phyloP scores from a whole-genome alignment of 257 asterid species.

The Coffea eugenioides region DNA sequence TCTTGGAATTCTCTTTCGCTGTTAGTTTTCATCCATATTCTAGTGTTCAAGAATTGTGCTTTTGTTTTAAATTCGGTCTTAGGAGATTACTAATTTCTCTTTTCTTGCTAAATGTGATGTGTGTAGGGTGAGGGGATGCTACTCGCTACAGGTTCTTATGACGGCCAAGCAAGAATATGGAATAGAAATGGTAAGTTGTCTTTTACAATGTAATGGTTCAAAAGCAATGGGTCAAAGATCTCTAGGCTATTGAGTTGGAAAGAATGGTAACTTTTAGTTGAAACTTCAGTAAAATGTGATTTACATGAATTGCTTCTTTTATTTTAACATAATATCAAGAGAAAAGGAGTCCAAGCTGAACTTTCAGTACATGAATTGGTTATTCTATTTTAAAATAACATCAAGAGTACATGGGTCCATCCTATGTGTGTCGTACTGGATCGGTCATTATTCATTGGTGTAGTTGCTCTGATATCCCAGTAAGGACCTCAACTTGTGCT shows the following conservation, averaged over 20 bases:
- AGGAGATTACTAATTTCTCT: slow-evolving; percentile 1
- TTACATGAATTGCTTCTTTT: too few relatives aligned
- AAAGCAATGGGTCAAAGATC: slow-evolving; percentile 3
- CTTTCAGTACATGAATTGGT: too few relatives aligned
- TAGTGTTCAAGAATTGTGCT: neutral
- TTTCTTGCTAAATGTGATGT: slow-evolving; percentile 18
- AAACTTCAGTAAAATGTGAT: too few relatives aligned
- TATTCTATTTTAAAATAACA: too few relatives aligned
- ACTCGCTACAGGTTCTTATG: slow-evolving; percentile 98
- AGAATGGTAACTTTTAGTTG: neutral
- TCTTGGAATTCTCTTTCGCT: neutral
- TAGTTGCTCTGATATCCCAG: too few relatives aligned
- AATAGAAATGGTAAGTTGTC: slow-evolving; percentile 69
- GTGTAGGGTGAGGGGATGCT: slow-evolving; percentile 80
- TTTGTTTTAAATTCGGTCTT: slow-evolving; percentile 8
- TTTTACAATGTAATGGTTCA: slow-evolving; percentile 9
- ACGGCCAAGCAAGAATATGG: slow-evolving; percentile 99
- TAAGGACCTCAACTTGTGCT: too few relatives aligned
- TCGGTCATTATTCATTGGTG: too few relatives aligned
- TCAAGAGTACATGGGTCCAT: too few relatives aligned
- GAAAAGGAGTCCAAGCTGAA: too few relatives aligned
- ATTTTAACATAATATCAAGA: too few relatives aligned
- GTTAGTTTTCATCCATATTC: neutral
- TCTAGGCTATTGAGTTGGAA: neutral
- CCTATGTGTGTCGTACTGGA: too few relatives aligned